These are phyloP conservation scores for Nowakowskiella sp. DNA, from an alignment of 192 early-diverging fungal genomes.

Conservation along the genomic window DNA sequence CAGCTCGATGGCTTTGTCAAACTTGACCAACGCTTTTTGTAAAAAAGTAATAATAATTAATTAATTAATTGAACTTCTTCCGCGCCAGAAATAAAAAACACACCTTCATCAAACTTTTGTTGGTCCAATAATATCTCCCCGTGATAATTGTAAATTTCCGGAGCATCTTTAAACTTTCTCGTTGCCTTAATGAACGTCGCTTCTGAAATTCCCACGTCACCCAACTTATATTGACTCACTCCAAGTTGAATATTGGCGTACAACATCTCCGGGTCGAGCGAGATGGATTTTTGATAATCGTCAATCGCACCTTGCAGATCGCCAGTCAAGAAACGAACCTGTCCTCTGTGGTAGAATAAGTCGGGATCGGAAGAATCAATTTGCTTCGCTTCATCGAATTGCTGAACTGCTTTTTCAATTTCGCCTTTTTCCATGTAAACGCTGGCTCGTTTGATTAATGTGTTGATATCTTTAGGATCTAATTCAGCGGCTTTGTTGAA, in stretches of 20 bases:
- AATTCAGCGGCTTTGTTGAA: slow-evolving; percentile 73
- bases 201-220: slow-evolving; percentile 65
- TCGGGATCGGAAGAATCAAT: slow-evolving; percentile 71
- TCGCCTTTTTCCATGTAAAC: slow-evolving; percentile 84
- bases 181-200: slow-evolving; percentile 72
- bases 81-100: not conserved
- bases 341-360: slow-evolving; percentile 80
- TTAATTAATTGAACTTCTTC: not conserved
- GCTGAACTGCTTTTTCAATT: slow-evolving; percentile 46
- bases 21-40: slow-evolving; percentile 58
- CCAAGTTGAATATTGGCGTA: slow-evolving; percentile 92
- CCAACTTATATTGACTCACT: slow-evolving; percentile 86
- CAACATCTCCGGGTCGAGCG: slow-evolving; percentile 71
- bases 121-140: slow-evolving; percentile 91
- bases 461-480: slow-evolving; percentile 72
- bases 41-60: slow-evolving; percentile 13
- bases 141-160: slow-evolving; percentile 95
- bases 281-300: slow-evolving; percentile 74
- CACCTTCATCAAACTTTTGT: slow-evolving; percentile 62
- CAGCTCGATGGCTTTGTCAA: slow-evolving; percentile 82
- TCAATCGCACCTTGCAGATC: slow-evolving; percentile 71
- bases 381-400: slow-evolving; percentile 64
- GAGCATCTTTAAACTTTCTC: slow-evolving; percentile 64
- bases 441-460: slow-evolving; percentile 82
- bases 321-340: slow-evolving; percentile 76